phyloP scores from a whole-genome alignment of 1,284 basidiomycete genomes.

The Wallemia ichthyophaga region DNA sequence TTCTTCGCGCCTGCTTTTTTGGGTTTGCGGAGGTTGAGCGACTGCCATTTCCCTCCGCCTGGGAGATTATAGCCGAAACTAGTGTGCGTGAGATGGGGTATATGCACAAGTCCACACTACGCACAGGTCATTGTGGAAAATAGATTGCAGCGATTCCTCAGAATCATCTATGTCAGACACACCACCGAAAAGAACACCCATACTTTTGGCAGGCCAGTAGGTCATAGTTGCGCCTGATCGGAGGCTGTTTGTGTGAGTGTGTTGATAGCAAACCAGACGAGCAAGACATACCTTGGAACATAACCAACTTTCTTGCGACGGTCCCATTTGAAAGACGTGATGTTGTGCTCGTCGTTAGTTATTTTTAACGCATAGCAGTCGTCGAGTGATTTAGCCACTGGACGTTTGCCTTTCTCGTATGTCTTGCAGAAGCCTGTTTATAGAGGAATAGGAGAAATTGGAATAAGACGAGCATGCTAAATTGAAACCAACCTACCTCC shows the following conservation, averaged over 20 bases:
- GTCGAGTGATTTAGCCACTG: conserved; percentile 58
- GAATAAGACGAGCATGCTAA: neutral
- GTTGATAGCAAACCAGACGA: neutral
- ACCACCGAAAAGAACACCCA: conserved; percentile 64
- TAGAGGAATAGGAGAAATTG: too few relatives aligned
- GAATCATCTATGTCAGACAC: conserved; percentile 64
- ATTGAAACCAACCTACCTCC: conserved; percentile 18
- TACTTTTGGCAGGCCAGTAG: conserved; percentile 21
- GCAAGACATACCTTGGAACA: conserved; percentile 3
- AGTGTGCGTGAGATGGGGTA: neutral
- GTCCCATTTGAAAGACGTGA: conserved; percentile 44
- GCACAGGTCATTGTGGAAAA: conserved; percentile 58
- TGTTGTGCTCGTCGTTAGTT: conserved; percentile 20
- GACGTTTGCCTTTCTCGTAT: conserved; percentile 58
- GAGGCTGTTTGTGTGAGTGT: neutral
- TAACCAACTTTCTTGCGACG: conserved; percentile 49
- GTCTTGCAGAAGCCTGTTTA: conserved; percentile 75
- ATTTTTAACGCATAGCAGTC: conserved; percentile 22
- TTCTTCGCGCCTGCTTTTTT: conserved; percentile 31
- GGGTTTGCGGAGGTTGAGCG: conserved; percentile 33
- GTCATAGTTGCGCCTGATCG: conserved; percentile 11
- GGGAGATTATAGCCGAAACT: conserved; percentile 51
- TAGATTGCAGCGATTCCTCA: conserved; percentile 57
- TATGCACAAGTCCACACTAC: conserved; percentile 8
- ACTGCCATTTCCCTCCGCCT: conserved; percentile 52